Evolutionary conservation across 805 yeast genomes (phyloP).

Genomic region (Pichia rugopelliculosa): DNA sequence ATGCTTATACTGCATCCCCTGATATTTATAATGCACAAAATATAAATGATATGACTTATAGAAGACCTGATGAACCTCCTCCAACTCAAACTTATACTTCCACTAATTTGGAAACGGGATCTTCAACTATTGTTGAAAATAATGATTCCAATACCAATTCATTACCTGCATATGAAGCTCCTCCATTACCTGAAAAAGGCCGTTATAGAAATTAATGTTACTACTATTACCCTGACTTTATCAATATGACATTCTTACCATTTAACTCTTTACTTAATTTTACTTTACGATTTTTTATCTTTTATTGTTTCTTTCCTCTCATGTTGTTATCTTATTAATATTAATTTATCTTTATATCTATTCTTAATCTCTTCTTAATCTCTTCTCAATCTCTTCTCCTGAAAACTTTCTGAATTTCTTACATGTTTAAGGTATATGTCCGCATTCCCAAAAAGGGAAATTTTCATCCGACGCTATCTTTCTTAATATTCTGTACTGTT

Average conservation of each 20-base stretch:
- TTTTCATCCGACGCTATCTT: neutral
- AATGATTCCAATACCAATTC: neutral
- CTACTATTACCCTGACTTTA: too few relatives aligned
- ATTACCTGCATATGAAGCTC: neutral
- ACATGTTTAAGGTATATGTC: too few relatives aligned
- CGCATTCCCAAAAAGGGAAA: neutral
- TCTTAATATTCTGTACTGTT: neutral
- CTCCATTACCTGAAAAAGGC: conserved; percentile 6
- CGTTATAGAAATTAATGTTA: neutral
- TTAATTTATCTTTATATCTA: too few relatives aligned
- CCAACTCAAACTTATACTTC: neutral
- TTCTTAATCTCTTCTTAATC: too few relatives aligned
- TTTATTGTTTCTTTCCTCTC: too few relatives aligned
- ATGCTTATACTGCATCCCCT: neutral
- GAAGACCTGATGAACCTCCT: neutral
- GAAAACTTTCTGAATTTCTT: too few relatives aligned
- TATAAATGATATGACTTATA: neutral
- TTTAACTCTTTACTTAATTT: neutral
- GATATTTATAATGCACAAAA: neutral
- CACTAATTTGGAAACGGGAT: neutral
- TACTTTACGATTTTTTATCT: neutral
- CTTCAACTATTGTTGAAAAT: neutral
- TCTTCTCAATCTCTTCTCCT: too few relatives aligned
- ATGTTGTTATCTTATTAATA: too few relatives aligned
- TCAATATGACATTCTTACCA: too few relatives aligned